These are phyloP conservation scores for Turritis glabra DNA, from an alignment of 345 rosid genomes.

Conservation along the genomic window DNA sequence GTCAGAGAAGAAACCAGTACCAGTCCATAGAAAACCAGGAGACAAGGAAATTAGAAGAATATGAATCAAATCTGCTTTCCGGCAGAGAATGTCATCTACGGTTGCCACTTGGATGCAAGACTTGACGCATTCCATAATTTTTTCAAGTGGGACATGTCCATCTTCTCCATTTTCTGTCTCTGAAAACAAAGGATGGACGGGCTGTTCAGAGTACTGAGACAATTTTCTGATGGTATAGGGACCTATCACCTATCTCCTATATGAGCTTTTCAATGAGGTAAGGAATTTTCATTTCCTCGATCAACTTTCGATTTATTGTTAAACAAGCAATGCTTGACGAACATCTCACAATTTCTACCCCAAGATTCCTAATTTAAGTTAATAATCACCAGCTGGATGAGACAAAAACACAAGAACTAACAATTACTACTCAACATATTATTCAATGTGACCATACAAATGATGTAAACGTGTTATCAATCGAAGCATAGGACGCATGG, in stretches of 20 bases:
- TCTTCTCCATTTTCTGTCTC: slow-evolving; percentile 58
- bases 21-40: slow-evolving; percentile 81
- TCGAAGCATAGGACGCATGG: background rate
- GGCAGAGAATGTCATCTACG: slow-evolving; percentile 53
- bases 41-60: slow-evolving; percentile 52
- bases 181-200: slow-evolving; percentile 34
- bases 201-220: slow-evolving; percentile 13
- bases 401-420: background rate
- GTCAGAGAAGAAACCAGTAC: slow-evolving; percentile 46
- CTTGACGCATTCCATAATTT: slow-evolving; percentile 63
- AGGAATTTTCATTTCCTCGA: background rate
- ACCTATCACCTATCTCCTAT: slow-evolving; percentile 1
- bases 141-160: slow-evolving; percentile 59
- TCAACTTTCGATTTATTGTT: background rate
- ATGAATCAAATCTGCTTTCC: slow-evolving; percentile 58
- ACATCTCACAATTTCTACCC: background rate
- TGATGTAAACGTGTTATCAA: background rate
- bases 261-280: slow-evolving; percentile 10
- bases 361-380: slow-evolving; percentile 14
- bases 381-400: slow-evolving; percentile 9
- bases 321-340: background rate
- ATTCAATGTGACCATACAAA: slow-evolving; percentile 8
- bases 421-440: background rate
- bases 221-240: background rate
- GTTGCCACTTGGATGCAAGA: slow-evolving; percentile 69